Base-by-base conservation (phyloP, 2,329 filamentous ascomycete genomes). In the Fusarium pseudograminearum region DNA sequence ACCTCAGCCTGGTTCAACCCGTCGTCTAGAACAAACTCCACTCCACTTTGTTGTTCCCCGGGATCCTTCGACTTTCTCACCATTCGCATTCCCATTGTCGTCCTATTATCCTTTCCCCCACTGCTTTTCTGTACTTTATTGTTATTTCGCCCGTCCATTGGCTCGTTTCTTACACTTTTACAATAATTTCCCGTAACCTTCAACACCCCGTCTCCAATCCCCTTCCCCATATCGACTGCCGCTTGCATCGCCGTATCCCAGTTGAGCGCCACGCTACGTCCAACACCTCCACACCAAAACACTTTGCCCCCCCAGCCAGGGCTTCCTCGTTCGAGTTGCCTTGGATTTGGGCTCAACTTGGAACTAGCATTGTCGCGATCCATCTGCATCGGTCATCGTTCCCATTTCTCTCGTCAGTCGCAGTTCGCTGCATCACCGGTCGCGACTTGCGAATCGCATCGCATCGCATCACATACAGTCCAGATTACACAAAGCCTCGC, bases 231-330 rank as follows among this genome's bases (percentile, higher is more conserved):
- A 50, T 70, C 55, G 67, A 70, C 33, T 70, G 59, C 68, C 68
- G 68, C 69, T 71, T 71, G 61, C 69, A 71, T 71, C 69, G 69
- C 69, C 68, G 65, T 57, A 71, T 71, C 69, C 55, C 68, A 71
- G 44, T 45, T 46, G 44, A 46, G 68, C 69, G 69, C 69, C 69
- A 71, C 69, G 69, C 65, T 71, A 64, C 65, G 57, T 61, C 61
- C 68, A 69, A 69, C 60, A 71, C 69, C 68, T 71, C 69, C 69
- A 71, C 69, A 69, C 64, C 69, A 69, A 68, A 71, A 62, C 68
- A 64, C 61, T 71, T 66, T 62, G 59, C 64, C 68, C 60, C 58
- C 68, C 68, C 55, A 69, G 65, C 50, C 69, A 69, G 68, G 69
- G 66, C 69, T 56, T 61, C 69, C 68, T 60, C 51, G 30, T 61